Evolutionary conservation across 129 eudicot genomes (phyloP), one percentile per base, ranked within the genome.

Genomic region (Escallonia herrerae): DNA sequence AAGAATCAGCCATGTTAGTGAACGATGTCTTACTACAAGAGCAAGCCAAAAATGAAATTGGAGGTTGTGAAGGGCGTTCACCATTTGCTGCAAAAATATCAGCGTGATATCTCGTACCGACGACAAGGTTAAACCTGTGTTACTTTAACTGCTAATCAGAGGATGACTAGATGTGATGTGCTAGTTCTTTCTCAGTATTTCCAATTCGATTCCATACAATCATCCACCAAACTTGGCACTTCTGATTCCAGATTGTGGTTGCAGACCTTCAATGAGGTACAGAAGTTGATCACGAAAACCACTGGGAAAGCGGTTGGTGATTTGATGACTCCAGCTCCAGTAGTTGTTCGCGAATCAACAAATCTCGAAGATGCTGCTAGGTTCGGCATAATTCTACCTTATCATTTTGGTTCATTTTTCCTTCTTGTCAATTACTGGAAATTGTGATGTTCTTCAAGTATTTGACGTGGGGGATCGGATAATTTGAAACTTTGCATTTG

Each of bases 331-430:
- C 91, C 90, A 7, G 94, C 90, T 54, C 97, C 97, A 4, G 64
- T 91, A 33, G 96, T 87, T 33, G 97, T 91, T 71, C 89, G 91
- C 64, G 91, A 81, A 76, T 76, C 78, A 40, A 91, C 95, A 65
- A 91, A 91, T 87, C 91, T 91, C 9, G 96, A 91, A 71, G 96
- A 91, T 79, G 95, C 95, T 65, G 95, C 96, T 45, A 83, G 91
- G 98, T 88, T 58, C 63, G 51, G 37, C 48, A 69, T 56, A 60
- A 54, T 12, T 67, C 54, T 58, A 6, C 13, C 14, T 71, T n/a
- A 6, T 15, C 40, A 56, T 38, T 64, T 69, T 68, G 12, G 51
- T 37, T 40, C n/a, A 22, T 8, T 56, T 65, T 43, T 71, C 15
- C 41, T 37, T 22, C 5, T 44, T 62, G 40, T 22, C 1, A 22